Base-by-base conservation (phyloP, 495 filamentous ascomycete species). In the Tetracladium setigerum region DNA sequence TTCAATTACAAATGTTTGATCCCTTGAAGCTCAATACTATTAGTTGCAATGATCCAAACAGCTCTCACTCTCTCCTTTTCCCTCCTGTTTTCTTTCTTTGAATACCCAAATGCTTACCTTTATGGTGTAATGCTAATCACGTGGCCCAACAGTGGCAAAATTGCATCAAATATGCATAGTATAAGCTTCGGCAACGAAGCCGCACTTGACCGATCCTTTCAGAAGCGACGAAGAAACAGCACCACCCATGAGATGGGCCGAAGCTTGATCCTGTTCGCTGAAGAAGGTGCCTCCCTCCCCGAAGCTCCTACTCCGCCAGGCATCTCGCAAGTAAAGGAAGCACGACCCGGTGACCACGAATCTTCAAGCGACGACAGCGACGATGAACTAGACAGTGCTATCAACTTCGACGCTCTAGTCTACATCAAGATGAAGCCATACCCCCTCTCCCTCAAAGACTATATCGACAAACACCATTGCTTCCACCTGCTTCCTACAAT, bases 341-440 rank as follows among this genome's bases (percentile, higher is more conserved):
- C 3, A 27, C 3, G 7, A 27, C 22, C 22, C 22, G 22, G 3
- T 7, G 22, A 3, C 22, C 3, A 27, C 7, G 3, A 27, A 3
- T 3, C 22, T 7, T 27, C 7, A 7, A 27, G 22, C 22, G 7
- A 27, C 14, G 37, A 46, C n/a, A 43, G 24, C n/a, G 40, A 17
- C 14, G 36, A 44, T 13, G 31, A 41, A 33, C 33, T 32, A n/a
- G 43, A 52, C 3, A 22, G 36, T 24, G 27, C 17, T 4, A 11
- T 45, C 31, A 46, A 57, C 5, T 18, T 39, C 17, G 34, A 47
- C 39, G 41, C 57, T 7, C 49, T 61, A 14, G 50, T 70, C 0
- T 65, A 62, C 54, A 64, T 71, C 24, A 66, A 70, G 47, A 73
- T 73, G 70, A 54, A 55, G 1, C 54, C 67, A 12, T 61, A 72